These are phyloP conservation scores for Ustilago esculenta DNA, from an alignment of 1,284 basidiomycete genomes.

Conservation along the genomic window DNA sequence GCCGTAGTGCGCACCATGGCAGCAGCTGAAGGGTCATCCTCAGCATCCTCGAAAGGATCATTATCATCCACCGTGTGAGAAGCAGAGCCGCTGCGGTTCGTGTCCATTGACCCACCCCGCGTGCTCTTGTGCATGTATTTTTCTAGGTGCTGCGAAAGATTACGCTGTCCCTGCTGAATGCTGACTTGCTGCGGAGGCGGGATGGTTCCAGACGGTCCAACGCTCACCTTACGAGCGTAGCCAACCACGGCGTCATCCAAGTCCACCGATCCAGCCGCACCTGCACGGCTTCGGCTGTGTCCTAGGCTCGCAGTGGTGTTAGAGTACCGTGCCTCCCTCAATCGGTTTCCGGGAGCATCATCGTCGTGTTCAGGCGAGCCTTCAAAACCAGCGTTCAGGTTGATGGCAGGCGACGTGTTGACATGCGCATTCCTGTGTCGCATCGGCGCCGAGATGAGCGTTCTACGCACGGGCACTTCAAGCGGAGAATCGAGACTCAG, in stretches of 20 bases:
- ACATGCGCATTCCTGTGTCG: slow-evolving; percentile 57
- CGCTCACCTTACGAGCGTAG: slow-evolving; percentile 40
- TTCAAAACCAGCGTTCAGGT: slow-evolving; percentile 47
- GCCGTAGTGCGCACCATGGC: slow-evolving; percentile 16
- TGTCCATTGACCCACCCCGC: slow-evolving; percentile 21
- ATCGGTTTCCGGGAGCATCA: slow-evolving; percentile 4
- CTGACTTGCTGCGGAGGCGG: slow-evolving; percentile 30
- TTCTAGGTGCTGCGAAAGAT: slow-evolving; percentile 43
- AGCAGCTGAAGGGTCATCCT: slow-evolving; percentile 30
- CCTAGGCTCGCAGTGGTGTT: background rate
- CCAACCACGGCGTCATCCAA: slow-evolving; percentile 39
- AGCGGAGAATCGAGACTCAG: slow-evolving; percentile 34
- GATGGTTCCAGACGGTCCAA: slow-evolving; percentile 36
- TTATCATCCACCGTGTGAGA: slow-evolving; percentile 10
- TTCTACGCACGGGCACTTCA: slow-evolving; percentile 50
- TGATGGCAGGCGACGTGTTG: slow-evolving; percentile 56
- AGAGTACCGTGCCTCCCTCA: slow-evolving; percentile 1
- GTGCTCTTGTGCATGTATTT: slow-evolving; percentile 20
- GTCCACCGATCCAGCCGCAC: slow-evolving; percentile 19
- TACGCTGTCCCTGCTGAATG: slow-evolving; percentile 42
- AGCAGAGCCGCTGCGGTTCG: slow-evolving; percentile 8
- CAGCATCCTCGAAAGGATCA: slow-evolving; percentile 56
- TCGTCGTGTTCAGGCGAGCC: slow-evolving; percentile 28
- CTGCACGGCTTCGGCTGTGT: slow-evolving; percentile 7
- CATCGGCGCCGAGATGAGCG: slow-evolving; percentile 37